Base-by-base conservation (phyloP, 495 filamentous ascomycete genomes). In the Paragyromitra xinjiangensis region DNA sequence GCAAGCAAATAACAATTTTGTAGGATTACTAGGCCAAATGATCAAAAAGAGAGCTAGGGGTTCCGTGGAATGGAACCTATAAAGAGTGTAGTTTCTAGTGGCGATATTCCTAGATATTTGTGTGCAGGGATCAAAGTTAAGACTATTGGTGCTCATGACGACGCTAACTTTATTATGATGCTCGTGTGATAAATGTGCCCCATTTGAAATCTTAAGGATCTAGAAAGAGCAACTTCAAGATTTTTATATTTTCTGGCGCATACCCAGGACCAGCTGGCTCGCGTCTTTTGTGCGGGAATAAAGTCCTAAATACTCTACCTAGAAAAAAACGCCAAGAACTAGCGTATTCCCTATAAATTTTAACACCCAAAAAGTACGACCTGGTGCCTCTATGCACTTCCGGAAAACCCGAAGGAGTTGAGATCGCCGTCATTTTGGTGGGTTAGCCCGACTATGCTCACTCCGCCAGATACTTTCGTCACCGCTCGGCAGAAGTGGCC, bases 391-490 rank as follows among this genome's bases (percentile, higher is more conserved):
- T 16, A 16, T 48, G 8, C 0, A 12, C 44, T 12, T 48, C 11
- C 4, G 0, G 44, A 0, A 16, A 48, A 12, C 12, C 16, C 12
- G 8, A 16, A 48, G 8, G 44, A 48, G 44, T 16, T 16, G 16
- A 48, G 1, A 9, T 16, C 16, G 1, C 9, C n/a, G 14, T 48
- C 69, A 62, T n/a, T 45, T n/a, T 5, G 19, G 29, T 4, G 58
- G 44, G 22, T 65, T 34, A 6, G 40, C 16, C 14, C 74, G 58
- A 37, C 74, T 73, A n/a, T 51, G 51, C 61, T 77, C 74, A 42
- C 44, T 53, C 70, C 6, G 50, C 74, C 74, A 77, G 22, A 77
- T 37, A 26, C 48, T 56, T 14, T 65, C 53, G 22, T 77, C 74
- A 4, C 63, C 62, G n/a, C 8, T 44, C 19, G 74, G 16, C 39